Base-by-base conservation (phyloP, 495 filamentous ascomycete genomes). In the Aspergillus mulundensis region DNA sequence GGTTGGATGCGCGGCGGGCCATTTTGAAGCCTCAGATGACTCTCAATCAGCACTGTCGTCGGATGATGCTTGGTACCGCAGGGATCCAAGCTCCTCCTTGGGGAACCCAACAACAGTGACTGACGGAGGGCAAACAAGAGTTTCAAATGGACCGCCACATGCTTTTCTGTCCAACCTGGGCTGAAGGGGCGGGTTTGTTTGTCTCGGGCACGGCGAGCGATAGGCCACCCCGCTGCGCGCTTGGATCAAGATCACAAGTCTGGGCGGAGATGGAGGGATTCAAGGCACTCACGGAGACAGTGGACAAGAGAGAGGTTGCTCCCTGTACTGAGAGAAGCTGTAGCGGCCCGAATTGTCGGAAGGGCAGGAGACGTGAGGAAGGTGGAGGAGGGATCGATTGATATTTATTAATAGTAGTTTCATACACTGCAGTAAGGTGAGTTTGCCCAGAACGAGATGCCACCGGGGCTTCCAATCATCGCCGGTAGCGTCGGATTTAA, bases 181-280 rank as follows among this genome's bases (percentile, higher is more conserved):
- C 48, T 54, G 48, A 56, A 52, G 25, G 36, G 36, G 48, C 42
- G 36, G 36, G 24, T 43, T 50, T 56, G 24, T 45, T 47, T 58
- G 53, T 44, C 43, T 53, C 50, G 52, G 41, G 59, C 56, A 54
- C 50, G 45, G 43, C 51, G 56, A 20, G 51, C 52, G 51, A 42
- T 34, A 40, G 46, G 30, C 52, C 51, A 57, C 62, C 62, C 62
- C 59, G 56, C 59, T 58, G 62, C 50, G 54, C 54, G 50, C 62
- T 38, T 43, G 46, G 50, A 46, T 44, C 46, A 43, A 60, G 45
- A 50, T 38, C 34, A 32, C 50, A 46, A 43, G 28, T 16, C 34
- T 47, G 14, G n/a, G 25, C 44, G 40, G 45, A 28, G 45, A 1
- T 45, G 39, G 38, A 54, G 49, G 46, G 45, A 61, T 54, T n/a